These are phyloP conservation scores for Epichloe brachyelytri DNA, from an alignment of 2,329 filamentous ascomycete species.

Conservation along the genomic window DNA sequence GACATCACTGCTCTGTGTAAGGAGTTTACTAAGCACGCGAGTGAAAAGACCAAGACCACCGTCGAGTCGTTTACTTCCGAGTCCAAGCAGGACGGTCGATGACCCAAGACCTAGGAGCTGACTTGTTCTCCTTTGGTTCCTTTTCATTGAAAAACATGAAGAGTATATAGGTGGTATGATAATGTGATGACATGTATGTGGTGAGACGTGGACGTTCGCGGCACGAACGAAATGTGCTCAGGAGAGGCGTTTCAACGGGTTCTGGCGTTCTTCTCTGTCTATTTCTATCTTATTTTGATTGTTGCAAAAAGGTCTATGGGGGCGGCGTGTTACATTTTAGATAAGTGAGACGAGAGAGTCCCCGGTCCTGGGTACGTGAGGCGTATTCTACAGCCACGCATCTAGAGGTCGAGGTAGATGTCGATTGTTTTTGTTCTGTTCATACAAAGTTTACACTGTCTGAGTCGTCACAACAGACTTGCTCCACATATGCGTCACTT, in stretches of 20 bases:
- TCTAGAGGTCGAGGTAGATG: neutral
- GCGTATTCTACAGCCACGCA: neutral
- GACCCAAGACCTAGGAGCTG: slow-evolving; percentile 1
- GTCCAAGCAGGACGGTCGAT: slow-evolving; percentile 12
- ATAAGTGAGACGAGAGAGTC: neutral
- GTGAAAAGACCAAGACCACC: slow-evolving; percentile 17
- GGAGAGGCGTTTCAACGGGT: neutral
- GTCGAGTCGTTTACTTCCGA: slow-evolving; percentile 12
- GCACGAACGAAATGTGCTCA: neutral
- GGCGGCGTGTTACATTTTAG: neutral
- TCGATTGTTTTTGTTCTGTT: neutral
- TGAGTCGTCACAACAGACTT: neutral
- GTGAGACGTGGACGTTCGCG: neutral
- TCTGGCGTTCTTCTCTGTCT: neutral
- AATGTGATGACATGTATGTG: neutral
- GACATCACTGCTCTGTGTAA: slow-evolving; percentile 38
- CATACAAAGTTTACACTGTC: neutral
- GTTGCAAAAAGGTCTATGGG: neutral
- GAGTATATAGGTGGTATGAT: neutral
- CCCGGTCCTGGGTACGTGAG: neutral
- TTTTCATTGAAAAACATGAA: neutral
- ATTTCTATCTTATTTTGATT: neutral
- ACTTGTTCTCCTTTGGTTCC: neutral
- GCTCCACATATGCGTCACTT: too few relatives aligned
- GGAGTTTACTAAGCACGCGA: slow-evolving; percentile 31